A percentile compares a stretch with the other conserved stretches of the same genome.
These are phyloP conservation scores for Leccinum uliginosum DNA, from an alignment of 768 basidiomycete species.

Conservation along the genomic window DNA sequence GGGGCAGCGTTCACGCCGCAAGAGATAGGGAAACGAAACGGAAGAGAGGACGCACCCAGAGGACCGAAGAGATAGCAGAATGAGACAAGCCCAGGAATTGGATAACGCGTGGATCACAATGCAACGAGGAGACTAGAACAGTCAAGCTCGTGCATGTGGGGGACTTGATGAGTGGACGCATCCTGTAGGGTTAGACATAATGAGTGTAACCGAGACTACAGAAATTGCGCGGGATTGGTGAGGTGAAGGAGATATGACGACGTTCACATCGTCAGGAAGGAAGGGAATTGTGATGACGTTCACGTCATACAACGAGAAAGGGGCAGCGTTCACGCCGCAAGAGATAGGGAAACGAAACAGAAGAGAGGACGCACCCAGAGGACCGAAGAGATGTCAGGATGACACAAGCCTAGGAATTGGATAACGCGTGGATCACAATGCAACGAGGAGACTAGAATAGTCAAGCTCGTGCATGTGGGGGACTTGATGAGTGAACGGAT, in stretches of 20 bases:
- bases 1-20: too few species aligned
- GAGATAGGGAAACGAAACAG: neutral
- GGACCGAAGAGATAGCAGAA: neutral
- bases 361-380: neutral
- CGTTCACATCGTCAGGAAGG: neutral
- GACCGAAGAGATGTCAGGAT: neutral
- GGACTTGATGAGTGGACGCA: too few species aligned
- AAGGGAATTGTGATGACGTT: neutral
- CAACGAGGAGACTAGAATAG: neutral
- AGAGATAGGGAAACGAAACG: too few species aligned
- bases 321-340: too few species aligned
- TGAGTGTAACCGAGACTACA: neutral
- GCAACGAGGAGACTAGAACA: neutral
- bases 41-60: neutral
- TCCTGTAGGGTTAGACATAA: neutral
- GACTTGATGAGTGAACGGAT: neutral
- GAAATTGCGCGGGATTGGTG: neutral
- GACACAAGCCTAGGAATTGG: neutral
- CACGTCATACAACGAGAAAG: too few species aligned
- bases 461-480: neutral
- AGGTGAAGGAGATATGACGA: neutral
- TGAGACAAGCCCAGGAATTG: neutral
- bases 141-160: too few species aligned
- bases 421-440: neutral
- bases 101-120: neutral